Evolutionary conservation across 352 stramenopile species (phyloP), one percentile per base, ranked within the genome.

Genomic region (Globisporangium lucens): DNA sequence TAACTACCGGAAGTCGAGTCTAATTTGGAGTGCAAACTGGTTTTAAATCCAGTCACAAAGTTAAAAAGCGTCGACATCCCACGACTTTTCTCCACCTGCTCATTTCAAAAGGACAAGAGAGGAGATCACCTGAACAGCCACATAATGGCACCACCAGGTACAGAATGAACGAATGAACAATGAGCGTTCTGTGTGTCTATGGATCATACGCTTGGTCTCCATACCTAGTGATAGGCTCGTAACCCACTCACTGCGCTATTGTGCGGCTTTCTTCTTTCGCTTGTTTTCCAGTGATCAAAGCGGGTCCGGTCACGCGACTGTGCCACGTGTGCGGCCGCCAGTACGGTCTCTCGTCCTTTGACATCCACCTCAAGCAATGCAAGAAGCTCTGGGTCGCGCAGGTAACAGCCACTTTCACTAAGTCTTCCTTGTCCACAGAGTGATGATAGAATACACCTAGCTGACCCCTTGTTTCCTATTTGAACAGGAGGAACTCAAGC

Each of bases 331-430:
- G 86, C 47, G 86, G 86, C 3, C 80, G 86, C 0, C 84, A 94
- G 47, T 94, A 94, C 58, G 86, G 84, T 0, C 72, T 91, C 27
- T 91, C 84, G 13, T 93, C 86, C 15, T 93, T 93, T 63, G 84
- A 94, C 9, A 94, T 94, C 61, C 86, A 94, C 57, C 68, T 94
- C 43, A 92, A 91, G 71, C 86, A 94, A 52, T 94, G 86, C 77
- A 94, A 94, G 68, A 90, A 92, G 56, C 67, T 94, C 2, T 94
- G 84, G 73, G 71, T 91, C 49, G 72, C 84, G 7, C 81, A 90
- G 77, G 78, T 87, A 43, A 43, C 2, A 12, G 2, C 17, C 8
- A 63, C 9, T 10, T 43, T 51, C 2, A 2, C 38, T 22, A n/a
- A 35, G 3, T 3, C 15, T n/a, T 35, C 10, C 12, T 35, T 4